Base-by-base conservation (phyloP, 805 yeast genomes). In the Candida dajiaensis region DNA sequence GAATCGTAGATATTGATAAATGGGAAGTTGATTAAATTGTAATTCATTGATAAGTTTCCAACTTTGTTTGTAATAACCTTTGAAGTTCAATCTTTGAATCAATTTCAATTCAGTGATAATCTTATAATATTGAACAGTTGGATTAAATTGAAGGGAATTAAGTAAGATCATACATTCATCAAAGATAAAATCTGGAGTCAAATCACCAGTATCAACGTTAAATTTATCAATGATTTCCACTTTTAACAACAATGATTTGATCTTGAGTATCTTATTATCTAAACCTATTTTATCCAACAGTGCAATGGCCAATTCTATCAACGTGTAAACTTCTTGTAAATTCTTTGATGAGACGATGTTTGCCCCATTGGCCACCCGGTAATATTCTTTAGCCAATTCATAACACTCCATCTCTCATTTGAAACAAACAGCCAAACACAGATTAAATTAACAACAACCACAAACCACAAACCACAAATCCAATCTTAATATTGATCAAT, bases 21-120 rank as follows among this genome's bases (percentile, higher is more conserved):
- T 16, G 6, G 20, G 20, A 6, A 18, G 13, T 16, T 33, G 20
- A 10, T 9, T 20, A 18, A 45, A 36, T 6, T 43, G 23, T 2
- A 46, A 41, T 8, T 38, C 41, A 20, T 46, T 33, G 13, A 45
- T 41, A 12, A 48, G n/a, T 20, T 41, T 45, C 19, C 48, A 19
- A 4, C 48, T 47, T 19, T 43, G 43, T 21, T 48, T 50, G 18
- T 18, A 36, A 13, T 48, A 26, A 6, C 35, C 29, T n/a, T 33
- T 42, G n/a, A 37, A 26, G 22, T 42, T 31, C 22, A 43, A 6
- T 8, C 40, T 25, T 16, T 45, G 43, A 6, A 46, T 28, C 16
- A 42, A 21, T 15, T 43, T 35, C 10, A 38, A 41, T 15, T 47
- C 42, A 25, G 36, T 33, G 7, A 33, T 33, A 20, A 33, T 33